phyloP scores from a whole-genome alignment of 495 filamentous ascomycete genomes.

The Talaromyces proteolyticus region DNA sequence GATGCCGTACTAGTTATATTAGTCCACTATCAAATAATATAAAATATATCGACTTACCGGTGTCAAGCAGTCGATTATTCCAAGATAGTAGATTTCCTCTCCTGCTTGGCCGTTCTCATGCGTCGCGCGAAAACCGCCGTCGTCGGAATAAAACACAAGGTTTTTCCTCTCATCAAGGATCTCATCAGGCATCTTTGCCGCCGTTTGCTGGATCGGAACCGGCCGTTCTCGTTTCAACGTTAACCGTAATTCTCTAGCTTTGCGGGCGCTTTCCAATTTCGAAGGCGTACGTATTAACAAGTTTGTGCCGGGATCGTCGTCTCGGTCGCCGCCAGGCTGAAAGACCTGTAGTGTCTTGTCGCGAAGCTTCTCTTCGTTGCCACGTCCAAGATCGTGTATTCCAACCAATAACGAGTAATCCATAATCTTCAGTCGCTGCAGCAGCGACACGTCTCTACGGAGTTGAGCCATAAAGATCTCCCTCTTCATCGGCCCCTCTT shows the following conservation, averaged over 20 bases:
- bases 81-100: conserved; percentile 95
- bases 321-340: conserved; percentile 71
- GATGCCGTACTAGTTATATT: conserved; percentile 65
- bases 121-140: conserved; percentile 89
- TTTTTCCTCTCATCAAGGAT: conserved; percentile 62
- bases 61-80: conserved; percentile 96
- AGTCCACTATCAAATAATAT: not conserved
- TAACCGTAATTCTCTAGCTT: conserved; percentile 85
- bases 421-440: conserved; percentile 93
- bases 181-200: conserved; percentile 86
- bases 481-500: conserved; percentile 84
- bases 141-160: conserved; percentile 82
- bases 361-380: conserved; percentile 92
- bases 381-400: conserved; percentile 81
- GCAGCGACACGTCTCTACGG: conserved; percentile 73
- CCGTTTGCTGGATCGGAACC: conserved; percentile 77
- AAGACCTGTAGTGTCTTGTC: conserved; percentile 95
- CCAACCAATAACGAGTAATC: conserved; percentile 95
- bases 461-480: conserved; percentile 82
- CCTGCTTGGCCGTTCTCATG: conserved; percentile 81
- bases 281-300: conserved; percentile 87
- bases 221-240: conserved; percentile 90
- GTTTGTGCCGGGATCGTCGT: conserved; percentile 50
- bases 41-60: conserved; percentile 56
- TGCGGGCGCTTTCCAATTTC: conserved; percentile 86